Evolutionary conservation across 495 filamentous ascomycete genomes (phyloP).

Genomic region (Podospora australis): DNA sequence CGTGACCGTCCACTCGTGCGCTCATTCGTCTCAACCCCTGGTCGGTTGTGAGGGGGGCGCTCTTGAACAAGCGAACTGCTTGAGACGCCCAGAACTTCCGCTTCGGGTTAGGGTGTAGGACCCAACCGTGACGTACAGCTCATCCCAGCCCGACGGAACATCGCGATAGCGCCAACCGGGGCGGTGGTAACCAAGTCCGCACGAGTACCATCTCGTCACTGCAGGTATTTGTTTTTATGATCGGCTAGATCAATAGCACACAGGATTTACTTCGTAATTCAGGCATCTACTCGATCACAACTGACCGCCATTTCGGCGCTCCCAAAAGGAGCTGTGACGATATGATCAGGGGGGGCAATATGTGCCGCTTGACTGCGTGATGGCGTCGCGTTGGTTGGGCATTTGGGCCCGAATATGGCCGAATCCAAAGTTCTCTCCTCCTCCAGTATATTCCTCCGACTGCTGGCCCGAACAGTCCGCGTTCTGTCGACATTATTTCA

Average conservation of each 20-base stretch:
- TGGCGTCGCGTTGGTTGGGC: neutral
- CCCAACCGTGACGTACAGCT: too few species aligned
- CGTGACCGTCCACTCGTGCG: slow-evolving; percentile 19
- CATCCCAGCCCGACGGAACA: neutral
- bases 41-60: too few species aligned
- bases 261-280: neutral
- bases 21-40: slow-evolving; percentile 17
- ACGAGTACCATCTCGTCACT: too few species aligned
- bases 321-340: neutral
- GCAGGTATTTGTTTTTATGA: too few species aligned
- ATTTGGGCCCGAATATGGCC: neutral
- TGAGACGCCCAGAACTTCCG: too few species aligned
- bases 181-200: too few species aligned
- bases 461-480: neutral
- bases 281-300: neutral
- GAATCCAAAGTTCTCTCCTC: neutral
- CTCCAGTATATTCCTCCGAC: neutral
- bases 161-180: neutral
- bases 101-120: too few species aligned
- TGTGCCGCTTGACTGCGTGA: slow-evolving; percentile 9
- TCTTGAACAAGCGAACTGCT: too few species aligned
- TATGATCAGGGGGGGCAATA: neutral
- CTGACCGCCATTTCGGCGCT: slow-evolving; percentile 13
- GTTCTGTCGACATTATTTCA: neutral
- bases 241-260: too few species aligned